phyloP scores from a whole-genome alignment of 2,329 filamentous ascomycete species.

The Calonectria crousiana region DNA sequence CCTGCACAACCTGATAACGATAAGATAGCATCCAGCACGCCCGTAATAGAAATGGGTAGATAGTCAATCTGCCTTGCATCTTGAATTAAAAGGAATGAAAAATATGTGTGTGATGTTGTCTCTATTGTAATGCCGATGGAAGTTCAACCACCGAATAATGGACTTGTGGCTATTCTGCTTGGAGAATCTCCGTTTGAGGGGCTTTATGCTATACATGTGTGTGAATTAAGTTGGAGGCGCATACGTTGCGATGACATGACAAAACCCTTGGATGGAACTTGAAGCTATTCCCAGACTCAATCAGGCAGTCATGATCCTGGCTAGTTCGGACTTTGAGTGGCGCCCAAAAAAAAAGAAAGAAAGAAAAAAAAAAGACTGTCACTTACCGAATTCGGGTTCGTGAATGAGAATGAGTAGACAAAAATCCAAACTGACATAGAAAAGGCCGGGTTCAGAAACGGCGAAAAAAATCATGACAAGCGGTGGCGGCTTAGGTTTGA shows the following conservation, averaged over 20 bases:
- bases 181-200: too few species aligned
- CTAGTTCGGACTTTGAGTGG: neutral
- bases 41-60: too few species aligned
- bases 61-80: neutral
- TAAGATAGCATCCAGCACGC: neutral
- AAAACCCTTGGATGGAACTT: neutral
- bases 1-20: neutral
- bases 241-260: neutral
- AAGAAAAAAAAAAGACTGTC: neutral
- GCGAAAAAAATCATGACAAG: neutral
- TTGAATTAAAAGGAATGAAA: neutral
- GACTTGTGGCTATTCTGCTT: neutral
- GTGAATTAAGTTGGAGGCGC: too few species aligned
- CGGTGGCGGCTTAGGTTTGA: neutral
- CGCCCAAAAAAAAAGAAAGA: neutral
- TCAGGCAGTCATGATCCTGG: neutral
- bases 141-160: neutral
- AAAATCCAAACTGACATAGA: neutral
- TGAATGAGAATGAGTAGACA: neutral
- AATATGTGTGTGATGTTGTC: neutral
- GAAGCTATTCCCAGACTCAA: slow-evolving; percentile 3
- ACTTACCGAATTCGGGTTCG: neutral
- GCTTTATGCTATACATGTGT: neutral
- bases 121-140: neutral
- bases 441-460: neutral